A percentile compares a stretch with the other conserved stretches of the same genome.
phyloP scores from a whole-genome alignment of 345 rosid genomes.

The Acer campestre region DNA sequence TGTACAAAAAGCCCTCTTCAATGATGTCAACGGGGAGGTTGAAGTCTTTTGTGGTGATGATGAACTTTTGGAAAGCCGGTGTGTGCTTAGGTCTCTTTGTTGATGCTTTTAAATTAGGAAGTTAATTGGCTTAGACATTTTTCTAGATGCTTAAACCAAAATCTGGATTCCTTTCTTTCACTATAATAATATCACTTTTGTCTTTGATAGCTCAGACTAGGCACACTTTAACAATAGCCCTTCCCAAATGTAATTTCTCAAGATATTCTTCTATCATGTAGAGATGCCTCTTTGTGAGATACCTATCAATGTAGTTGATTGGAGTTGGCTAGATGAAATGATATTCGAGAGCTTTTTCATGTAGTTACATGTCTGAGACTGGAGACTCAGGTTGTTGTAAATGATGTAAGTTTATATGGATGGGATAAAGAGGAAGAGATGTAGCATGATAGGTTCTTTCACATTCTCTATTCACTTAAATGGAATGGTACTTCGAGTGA shows the following conservation, averaged over 20 bases:
- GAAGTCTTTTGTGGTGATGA: slow-evolving; percentile 71
- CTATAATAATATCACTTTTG: not conserved
- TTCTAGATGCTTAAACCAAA: not conserved
- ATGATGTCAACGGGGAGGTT: slow-evolving; percentile 53
- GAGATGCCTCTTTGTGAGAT: not conserved
- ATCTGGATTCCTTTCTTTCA: not conserved
- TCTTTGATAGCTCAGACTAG: slow-evolving; percentile 5
- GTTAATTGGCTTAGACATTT: slow-evolving; percentile 32
- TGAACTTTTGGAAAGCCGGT: slow-evolving; percentile 98
- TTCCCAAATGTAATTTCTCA: not conserved
- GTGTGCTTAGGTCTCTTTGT: slow-evolving; percentile 95
- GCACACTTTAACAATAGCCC: not conserved
- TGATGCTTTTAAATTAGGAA: slow-evolving; percentile 96
- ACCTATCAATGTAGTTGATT: not conserved
- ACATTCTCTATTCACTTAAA: not conserved
- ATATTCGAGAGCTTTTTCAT: not conserved
- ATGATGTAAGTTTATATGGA: not conserved
- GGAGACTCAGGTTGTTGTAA: not conserved
- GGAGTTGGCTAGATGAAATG: not conserved
- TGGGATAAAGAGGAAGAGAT: not conserved
- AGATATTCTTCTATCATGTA: not conserved
- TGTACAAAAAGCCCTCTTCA: slow-evolving; percentile 61
- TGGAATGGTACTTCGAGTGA: not conserved
- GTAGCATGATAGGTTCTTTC: not conserved
- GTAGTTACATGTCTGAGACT: not conserved